Evolutionary conservation across 2,329 filamentous ascomycete genomes (phyloP).

Genomic region (Blastomyces emzantsi): DNA sequence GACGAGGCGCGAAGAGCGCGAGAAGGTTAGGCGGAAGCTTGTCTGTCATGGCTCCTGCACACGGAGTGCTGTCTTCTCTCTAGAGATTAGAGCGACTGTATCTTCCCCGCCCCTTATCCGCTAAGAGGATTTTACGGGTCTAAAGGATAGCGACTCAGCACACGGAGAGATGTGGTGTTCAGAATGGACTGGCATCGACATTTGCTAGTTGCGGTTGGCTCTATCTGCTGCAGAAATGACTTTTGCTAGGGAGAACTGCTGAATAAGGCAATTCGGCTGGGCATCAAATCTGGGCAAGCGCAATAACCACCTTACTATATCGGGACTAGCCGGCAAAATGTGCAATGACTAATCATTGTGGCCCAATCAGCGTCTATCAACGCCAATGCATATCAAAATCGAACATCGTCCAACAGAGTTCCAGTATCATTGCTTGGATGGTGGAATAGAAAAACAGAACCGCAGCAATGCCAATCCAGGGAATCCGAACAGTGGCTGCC

Average conservation of each 20-base stretch:
- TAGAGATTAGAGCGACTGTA: background rate
- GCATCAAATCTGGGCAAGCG: too few relatives aligned
- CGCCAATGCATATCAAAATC: background rate
- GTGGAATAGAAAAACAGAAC: constrained; percentile 1
- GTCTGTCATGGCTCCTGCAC: constrained; percentile 64
- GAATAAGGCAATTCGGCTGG: background rate
- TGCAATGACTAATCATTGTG: background rate
- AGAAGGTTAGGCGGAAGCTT: constrained; percentile 88
- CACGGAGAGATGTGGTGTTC: background rate
- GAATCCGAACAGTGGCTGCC: constrained; percentile 46
- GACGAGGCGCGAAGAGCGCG: constrained; percentile 89
- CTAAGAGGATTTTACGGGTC: background rate
- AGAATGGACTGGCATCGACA: background rate
- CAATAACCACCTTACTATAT: background rate
- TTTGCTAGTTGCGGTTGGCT: background rate
- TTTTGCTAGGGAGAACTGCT: background rate
- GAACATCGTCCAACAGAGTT: constrained; percentile 9
- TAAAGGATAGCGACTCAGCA: background rate
- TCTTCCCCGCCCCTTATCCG: background rate
- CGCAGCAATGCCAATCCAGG: constrained; percentile 37
- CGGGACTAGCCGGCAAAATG: background rate
- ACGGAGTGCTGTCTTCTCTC: background rate
- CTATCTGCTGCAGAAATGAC: background rate
- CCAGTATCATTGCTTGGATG: background rate
- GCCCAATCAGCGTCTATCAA: constrained; percentile 20